Conservation (phyloP, 1,139 yeast species). For the Geotrichum candidum region DNA sequence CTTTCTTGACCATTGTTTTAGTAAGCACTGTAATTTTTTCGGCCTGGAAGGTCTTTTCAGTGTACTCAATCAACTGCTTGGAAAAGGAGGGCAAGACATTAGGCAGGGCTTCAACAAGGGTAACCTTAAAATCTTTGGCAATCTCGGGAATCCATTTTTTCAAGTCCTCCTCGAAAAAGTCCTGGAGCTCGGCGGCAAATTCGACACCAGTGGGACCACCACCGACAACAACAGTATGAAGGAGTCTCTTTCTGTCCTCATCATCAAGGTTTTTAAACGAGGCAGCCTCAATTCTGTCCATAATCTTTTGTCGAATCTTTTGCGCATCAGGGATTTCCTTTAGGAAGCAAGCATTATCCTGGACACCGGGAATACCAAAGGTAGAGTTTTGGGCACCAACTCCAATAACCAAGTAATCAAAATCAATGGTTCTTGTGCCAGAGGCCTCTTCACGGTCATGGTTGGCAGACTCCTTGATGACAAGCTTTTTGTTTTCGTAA, state of each 20-base stretch:
- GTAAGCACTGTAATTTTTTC: constrained; percentile 74
- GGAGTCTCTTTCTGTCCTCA: constrained; percentile 71
- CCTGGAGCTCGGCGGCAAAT: constrained; percentile 91
- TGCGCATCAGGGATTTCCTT: constrained; percentile 83
- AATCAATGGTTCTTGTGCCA: constrained; percentile 33
- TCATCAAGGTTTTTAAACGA: constrained; percentile 67
- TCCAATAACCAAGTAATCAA: constrained; percentile 79
- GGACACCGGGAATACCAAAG: constrained; percentile 89
- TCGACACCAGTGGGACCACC: constrained; percentile 98
- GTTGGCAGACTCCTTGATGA: constrained; percentile 44
- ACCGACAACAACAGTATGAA: constrained; percentile 83
- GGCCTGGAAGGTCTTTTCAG: constrained; percentile 72
- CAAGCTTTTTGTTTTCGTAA: constrained; percentile 55
- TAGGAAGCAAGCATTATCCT: constrained; percentile 76
- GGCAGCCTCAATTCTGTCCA: constrained; percentile 81
- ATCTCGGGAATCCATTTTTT: constrained; percentile 84
- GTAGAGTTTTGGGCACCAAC: constrained; percentile 93
- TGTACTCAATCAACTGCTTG: constrained; percentile 75
- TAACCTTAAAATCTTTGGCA: constrained; percentile 71
- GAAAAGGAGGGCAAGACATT: constrained; percentile 84
- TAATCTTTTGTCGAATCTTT: constrained; percentile 65
- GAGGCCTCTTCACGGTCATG: constrained; percentile 17
- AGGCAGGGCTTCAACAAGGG: constrained; percentile 87
- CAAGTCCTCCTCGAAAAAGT: constrained; percentile 87
- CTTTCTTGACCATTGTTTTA: constrained; percentile 84